These are phyloP conservation scores for Furcasterigmium sp. DNA, from an alignment of 2,329 filamentous ascomycete species.

Conservation along the genomic window DNA sequence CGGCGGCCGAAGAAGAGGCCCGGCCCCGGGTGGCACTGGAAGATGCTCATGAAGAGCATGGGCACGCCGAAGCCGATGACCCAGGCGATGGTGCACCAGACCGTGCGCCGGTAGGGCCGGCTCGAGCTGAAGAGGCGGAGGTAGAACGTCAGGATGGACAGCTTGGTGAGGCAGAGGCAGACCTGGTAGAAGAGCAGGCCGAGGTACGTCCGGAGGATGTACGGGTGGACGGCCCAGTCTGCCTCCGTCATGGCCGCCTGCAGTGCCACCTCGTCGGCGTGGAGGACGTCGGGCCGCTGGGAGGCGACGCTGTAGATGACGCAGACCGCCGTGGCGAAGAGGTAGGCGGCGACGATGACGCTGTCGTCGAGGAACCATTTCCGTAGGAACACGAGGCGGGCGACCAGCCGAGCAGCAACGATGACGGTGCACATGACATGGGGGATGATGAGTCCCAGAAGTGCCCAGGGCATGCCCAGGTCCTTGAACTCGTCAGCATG, in stretches of 20 bases:
- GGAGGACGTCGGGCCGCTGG: conserved; percentile 13
- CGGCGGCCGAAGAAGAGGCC: conserved; percentile 27
- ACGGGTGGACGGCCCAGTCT: conserved; percentile 13
- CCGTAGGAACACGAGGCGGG: conserved; percentile 20
- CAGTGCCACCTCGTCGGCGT: conserved; percentile 5
- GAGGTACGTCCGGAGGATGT: conserved; percentile 24
- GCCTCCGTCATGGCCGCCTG: not conserved
- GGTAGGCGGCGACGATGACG: conserved; percentile 23
- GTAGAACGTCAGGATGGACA: conserved; percentile 32
- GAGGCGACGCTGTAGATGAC: conserved; percentile 24
- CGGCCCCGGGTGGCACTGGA: conserved; percentile 36
- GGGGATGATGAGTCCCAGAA: conserved; percentile 24
- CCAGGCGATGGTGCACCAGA: conserved; percentile 25
- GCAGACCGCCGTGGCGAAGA: conserved; percentile 24
- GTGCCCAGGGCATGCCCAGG: conserved; percentile 16
- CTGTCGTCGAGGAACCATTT: conserved; percentile 28
- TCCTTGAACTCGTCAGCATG: not conserved
- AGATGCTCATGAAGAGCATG: conserved; percentile 29
- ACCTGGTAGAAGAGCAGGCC: conserved; percentile 31
- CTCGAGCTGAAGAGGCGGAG: conserved; percentile 28
- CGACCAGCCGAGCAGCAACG: conserved; percentile 19
- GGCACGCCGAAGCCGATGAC: conserved; percentile 27
- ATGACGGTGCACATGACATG: conserved; percentile 25
- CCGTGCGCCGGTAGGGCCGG: conserved; percentile 23
- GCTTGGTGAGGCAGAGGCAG: conserved; percentile 30